Evolutionary conservation across 768 basidiomycete genomes (phyloP), one percentile per base, ranked within the genome.

Genomic region (Mycena pura): DNA sequence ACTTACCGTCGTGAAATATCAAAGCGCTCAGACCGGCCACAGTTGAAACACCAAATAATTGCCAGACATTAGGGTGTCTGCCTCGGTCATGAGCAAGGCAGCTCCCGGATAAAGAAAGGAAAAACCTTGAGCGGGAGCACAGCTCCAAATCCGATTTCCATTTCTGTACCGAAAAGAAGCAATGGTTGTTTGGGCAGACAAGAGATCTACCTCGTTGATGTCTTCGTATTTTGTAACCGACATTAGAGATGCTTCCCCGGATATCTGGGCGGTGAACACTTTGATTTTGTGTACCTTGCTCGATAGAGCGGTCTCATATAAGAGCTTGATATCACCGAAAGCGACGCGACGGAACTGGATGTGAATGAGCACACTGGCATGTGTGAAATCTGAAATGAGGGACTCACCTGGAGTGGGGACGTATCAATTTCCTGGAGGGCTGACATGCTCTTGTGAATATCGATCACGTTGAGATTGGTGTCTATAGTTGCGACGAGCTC

Each of bases 1-100:
- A n/a, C n/a, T n/a, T n/a, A n/a, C 59, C 59, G 17, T 53, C 51
- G 29, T 53, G 22, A 34, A 29, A 60, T 29, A 60, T 53, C 32
- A 60, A 28, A 3, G 51, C 51, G 8, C 28, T 32, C 14, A 46
- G 13, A 15, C 39, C 36, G 1, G 59, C 7, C 1, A 31, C 2
- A 8, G 3, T 21, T 17, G 51, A 47, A 17, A 60, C 17, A 1
- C 59, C 51, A 29, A 53, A 60, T 31, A 60, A 17, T 34, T 60
- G 59, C 59, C 36, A 60, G 3, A 60, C 14, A 34, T 49, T 34
- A 36, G 32, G 48, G 22, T 49, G 32, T 25, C 48, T 36, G 32
- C 13, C 22, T 6, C 17, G 22, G 19, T 22, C 6, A n/a, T 47
- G 44, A 14, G 14, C 5, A 3, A 5, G n/a, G n/a, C 29, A 21